Evolutionary conservation across 805 yeast species (phyloP), one percentile per base, ranked within the genome.

Genomic region (Candida maesae): DNA sequence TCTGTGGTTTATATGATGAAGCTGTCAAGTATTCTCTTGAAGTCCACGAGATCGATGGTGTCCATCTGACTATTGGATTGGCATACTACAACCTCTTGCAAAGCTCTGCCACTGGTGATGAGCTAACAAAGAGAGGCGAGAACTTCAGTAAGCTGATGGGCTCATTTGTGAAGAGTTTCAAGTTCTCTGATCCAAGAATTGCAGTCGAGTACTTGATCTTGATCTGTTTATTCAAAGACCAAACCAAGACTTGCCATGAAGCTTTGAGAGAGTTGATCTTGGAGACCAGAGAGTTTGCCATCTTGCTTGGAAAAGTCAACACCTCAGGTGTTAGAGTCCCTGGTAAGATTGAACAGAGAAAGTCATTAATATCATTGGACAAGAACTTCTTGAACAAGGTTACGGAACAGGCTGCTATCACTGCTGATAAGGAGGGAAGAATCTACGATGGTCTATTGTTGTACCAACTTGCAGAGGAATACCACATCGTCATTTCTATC

Each of bases 351-450:
- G 96, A 88, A 65, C 76, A 74, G 49, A 81, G 95, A 55, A 77
- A 85, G 63, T 63, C 71, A 10, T 66, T 91, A 40, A 68, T 91
- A 37, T 69, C 72, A 21, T 67, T 90, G 46, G 75, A 81, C 45
- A 70, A 72, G 16, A 77, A 75, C 43, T 91, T 77, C 56, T 67
- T 85, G 49, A 73, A 71, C 46, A 75, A 76, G 44, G 88, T 91
- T 31, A 81, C 93, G 4, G 95, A 84, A 58, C 79, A 78, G 45
- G 89, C 95, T 21, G 97, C 97, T 3, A 72, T 72, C 33, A 79
- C 78, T 51, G 95, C 96, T 13, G 93, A 86, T 54, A 93, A 87
- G 51, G 98, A 90, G 55, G 97, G 97, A 7, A 74, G 95, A 56
- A 72, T 79, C 12, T 78, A 82, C 46, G 98, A 93, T 57, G 86